Conservation (phyloP, 495 filamentous ascomycete species). For the Penicillium pulvis region DNA sequence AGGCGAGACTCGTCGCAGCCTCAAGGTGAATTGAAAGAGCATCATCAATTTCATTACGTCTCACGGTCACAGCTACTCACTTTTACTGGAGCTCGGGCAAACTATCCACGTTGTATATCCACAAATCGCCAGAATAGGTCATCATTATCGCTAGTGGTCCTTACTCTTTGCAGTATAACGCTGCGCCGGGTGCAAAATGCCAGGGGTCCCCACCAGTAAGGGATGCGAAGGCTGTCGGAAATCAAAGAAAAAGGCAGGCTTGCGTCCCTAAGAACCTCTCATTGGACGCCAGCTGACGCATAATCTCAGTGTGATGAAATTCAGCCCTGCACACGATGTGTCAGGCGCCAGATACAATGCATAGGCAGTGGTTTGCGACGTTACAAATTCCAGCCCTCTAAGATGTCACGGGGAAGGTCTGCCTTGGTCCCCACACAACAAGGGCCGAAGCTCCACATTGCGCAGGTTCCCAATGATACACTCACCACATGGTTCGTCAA, state of each 20-base stretch:
- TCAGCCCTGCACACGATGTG: slow-evolving; percentile 43
- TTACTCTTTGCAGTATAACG: neutral
- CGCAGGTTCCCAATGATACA: slow-evolving; percentile 19
- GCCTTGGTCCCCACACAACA: neutral
- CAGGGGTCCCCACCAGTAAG: slow-evolving; percentile 48
- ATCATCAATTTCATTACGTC: too few relatives aligned
- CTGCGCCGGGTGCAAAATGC: slow-evolving; percentile 30
- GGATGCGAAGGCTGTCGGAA: slow-evolving; percentile 50
- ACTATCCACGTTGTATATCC: neutral
- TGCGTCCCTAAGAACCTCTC: neutral
- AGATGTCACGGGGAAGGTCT: neutral
- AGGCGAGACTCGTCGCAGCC: too few relatives aligned
- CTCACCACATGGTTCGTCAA: slow-evolving; percentile 26
- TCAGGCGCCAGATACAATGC: slow-evolving; percentile 41
- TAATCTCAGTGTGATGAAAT: slow-evolving; percentile 37
- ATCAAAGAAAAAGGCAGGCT: slow-evolving; percentile 48
- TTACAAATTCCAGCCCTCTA: slow-evolving; percentile 42
- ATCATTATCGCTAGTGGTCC: neutral
- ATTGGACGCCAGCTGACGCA: slow-evolving; percentile 7
- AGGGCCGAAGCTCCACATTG: slow-evolving; percentile 2
- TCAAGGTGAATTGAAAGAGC: too few relatives aligned
- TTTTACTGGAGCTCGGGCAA: too few relatives aligned
- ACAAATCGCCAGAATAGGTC: neutral
- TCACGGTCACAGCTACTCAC: too few relatives aligned
- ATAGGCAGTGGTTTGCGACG: slow-evolving; percentile 43